Percentiles rank a stretch among this genome's conserved stretches.
phyloP scores from a whole-genome alignment of 1,284 basidiomycete species.

The Inonotus hispidus region DNA sequence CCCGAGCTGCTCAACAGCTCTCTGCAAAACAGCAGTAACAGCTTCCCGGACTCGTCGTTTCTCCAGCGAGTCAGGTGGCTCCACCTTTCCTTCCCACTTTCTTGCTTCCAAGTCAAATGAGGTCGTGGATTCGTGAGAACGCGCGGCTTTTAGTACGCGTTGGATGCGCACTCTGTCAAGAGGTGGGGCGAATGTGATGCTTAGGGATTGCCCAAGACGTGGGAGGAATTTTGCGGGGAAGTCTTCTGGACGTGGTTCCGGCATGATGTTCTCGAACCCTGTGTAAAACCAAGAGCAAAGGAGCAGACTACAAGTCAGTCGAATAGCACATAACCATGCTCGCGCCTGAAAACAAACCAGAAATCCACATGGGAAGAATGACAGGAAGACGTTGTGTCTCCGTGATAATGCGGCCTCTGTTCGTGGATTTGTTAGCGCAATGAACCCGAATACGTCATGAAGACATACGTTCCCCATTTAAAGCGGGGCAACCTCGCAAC shows the following conservation, averaged over 20 bases:
- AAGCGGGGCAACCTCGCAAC: slow-evolving; percentile 66
- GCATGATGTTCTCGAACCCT: slow-evolving; percentile 90
- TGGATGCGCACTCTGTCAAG: slow-evolving; percentile 42
- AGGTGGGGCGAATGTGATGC: slow-evolving; percentile 69
- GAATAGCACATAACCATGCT: neutral
- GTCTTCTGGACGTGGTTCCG: slow-evolving; percentile 55
- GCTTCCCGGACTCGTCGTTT: slow-evolving; percentile 42
- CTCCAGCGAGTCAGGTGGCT: slow-evolving; percentile 21
- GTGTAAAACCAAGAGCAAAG: neutral
- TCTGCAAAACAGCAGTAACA: slow-evolving; percentile 54
- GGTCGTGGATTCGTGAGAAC: neutral
- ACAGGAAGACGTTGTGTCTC: slow-evolving; percentile 66
- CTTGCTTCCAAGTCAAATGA: neutral
- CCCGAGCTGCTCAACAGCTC: slow-evolving; percentile 55
- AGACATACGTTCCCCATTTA: slow-evolving; percentile 92
- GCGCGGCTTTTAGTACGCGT: slow-evolving; percentile 23
- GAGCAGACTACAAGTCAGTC: neutral
- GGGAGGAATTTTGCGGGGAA: slow-evolving; percentile 73
- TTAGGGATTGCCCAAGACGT: slow-evolving; percentile 52
- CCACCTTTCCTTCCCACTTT: neutral
- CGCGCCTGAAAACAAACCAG: slow-evolving; percentile 40
- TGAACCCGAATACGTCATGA: slow-evolving; percentile 7
- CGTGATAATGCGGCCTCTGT: slow-evolving; percentile 80
- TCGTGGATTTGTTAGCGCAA: neutral
- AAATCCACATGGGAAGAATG: slow-evolving; percentile 94